Evolutionary conservation across 2,329 filamentous ascomycete species (phyloP).

Genomic region (Trichoderma arundinaceum): DNA sequence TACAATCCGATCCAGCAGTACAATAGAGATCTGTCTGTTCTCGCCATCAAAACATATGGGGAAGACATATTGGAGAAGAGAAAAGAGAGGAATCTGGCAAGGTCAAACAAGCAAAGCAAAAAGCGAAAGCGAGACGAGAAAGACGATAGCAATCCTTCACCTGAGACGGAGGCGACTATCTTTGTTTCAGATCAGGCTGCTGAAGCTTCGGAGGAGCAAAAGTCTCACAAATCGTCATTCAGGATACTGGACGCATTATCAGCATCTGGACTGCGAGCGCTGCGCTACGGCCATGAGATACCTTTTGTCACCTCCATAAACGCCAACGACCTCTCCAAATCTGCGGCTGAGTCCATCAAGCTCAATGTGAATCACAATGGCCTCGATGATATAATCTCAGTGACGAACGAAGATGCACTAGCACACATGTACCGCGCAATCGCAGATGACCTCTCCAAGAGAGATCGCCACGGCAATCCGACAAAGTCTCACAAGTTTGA

Average conservation of each 20-base stretch:
- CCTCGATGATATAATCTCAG: slow-evolving; percentile 70
- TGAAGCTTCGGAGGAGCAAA: slow-evolving; percentile 34
- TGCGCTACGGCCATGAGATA: slow-evolving; percentile 91
- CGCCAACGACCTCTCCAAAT: slow-evolving; percentile 84
- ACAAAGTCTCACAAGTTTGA: slow-evolving; percentile 69
- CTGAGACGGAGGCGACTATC: slow-evolving; percentile 4
- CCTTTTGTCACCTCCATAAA: slow-evolving; percentile 82
- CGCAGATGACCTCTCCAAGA: slow-evolving; percentile 56
- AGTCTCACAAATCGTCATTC: slow-evolving; percentile 58
- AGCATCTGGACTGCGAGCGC: slow-evolving; percentile 86
- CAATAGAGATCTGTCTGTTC: slow-evolving; percentile 91
- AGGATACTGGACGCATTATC: slow-evolving; percentile 95
- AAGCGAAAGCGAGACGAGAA: slow-evolving; percentile 56
- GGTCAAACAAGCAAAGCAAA: slow-evolving; percentile 47
- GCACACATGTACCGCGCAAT: slow-evolving; percentile 85
- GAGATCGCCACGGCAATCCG: slow-evolving; percentile 48
- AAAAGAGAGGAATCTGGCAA: slow-evolving; percentile 50
- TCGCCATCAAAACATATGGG: slow-evolving; percentile 89
- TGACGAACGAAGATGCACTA: slow-evolving; percentile 81
- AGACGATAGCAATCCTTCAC: slow-evolving; percentile 39
- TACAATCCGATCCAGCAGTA: slow-evolving; percentile 99
- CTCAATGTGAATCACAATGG: slow-evolving; percentile 85
- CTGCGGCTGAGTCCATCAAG: slow-evolving; percentile 79
- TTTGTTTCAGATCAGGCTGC: slow-evolving; percentile 26
- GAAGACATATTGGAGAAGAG: slow-evolving; percentile 63